Evolutionary conservation across 768 basidiomycete species (phyloP).

Genomic region (Rhizopogon vesiculosus): DNA sequence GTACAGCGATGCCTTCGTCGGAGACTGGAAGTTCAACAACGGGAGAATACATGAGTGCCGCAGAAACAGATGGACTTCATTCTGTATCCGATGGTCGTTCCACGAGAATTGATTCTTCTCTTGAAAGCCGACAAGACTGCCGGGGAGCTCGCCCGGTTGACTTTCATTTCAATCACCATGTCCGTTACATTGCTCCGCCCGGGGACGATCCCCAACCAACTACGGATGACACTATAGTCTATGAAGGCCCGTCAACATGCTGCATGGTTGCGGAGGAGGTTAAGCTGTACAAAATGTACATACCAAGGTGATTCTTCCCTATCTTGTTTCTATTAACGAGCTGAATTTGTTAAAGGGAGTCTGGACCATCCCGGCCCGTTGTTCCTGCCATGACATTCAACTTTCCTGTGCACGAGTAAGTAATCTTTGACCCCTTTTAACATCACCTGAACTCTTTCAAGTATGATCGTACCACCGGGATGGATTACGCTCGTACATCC

Average conservation of each 20-base stretch:
- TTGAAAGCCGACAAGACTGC: too few relatives aligned
- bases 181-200: conserved; percentile 3
- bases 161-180: not conserved
- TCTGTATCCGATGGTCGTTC: too few relatives aligned
- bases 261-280: conserved; percentile 14
- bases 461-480: conserved; percentile 7
- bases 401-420: not conserved
- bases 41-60: not conserved
- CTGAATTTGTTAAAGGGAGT: not conserved
- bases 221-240: not conserved
- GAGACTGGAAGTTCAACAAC: not conserved
- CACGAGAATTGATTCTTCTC: too few relatives aligned
- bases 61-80: not conserved
- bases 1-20: too few relatives aligned
- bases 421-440: not conserved
- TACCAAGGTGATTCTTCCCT: not conserved
- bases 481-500: conserved; percentile 15
- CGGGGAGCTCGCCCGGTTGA: too few relatives aligned
- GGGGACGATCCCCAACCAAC: conserved; percentile 2
- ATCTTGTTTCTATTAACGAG: not conserved
- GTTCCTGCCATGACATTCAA: not conserved
- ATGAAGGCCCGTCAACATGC: conserved; percentile 6
- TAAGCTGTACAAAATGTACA: conserved; percentile 10
- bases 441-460: not conserved
- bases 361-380: not conserved